phyloP scores from a whole-genome alignment of 139 green algal species.

The Astrephomene gubernaculifera region DNA sequence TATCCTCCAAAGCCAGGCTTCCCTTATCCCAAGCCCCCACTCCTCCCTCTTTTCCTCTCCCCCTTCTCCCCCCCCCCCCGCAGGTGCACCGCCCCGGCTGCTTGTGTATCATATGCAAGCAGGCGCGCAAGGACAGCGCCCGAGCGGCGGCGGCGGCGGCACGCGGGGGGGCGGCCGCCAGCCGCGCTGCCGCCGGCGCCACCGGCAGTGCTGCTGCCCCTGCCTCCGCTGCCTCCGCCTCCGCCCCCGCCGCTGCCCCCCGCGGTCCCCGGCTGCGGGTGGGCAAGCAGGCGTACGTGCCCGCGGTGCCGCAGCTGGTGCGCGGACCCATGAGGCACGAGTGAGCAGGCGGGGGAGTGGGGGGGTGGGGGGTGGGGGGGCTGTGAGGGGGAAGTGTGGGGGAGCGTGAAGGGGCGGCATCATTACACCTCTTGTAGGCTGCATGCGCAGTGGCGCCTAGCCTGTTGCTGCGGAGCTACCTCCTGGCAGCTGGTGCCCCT shows the following conservation, averaged over 20 bases:
- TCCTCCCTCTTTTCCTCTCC: background rate
- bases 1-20: too few relatives aligned
- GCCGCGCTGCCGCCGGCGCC: constrained; percentile 16
- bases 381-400: background rate
- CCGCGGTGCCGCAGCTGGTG: constrained; percentile 71
- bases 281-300: constrained; percentile 86
- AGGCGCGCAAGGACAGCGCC: constrained; percentile 66
- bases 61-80: background rate
- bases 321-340: constrained; percentile 48
- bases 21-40: too few relatives aligned
- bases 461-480: too few relatives aligned
- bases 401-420: too few relatives aligned
- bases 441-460: too few relatives aligned
- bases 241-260: background rate
- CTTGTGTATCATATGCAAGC: constrained; percentile 88
- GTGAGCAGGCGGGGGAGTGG: constrained; percentile 9
- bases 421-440: too few relatives aligned
- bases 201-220: background rate
- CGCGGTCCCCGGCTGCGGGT: constrained; percentile 22
- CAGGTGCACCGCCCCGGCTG: constrained; percentile 73
- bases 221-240: background rate
- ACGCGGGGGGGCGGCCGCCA: background rate
- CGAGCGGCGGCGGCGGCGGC: background rate
- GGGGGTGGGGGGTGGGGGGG: background rate
- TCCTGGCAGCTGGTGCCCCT: too few relatives aligned